These are phyloP conservation scores for Cyclotella baltica DNA, from an alignment of 108 stramenopile species.

Conservation along the genomic window DNA sequence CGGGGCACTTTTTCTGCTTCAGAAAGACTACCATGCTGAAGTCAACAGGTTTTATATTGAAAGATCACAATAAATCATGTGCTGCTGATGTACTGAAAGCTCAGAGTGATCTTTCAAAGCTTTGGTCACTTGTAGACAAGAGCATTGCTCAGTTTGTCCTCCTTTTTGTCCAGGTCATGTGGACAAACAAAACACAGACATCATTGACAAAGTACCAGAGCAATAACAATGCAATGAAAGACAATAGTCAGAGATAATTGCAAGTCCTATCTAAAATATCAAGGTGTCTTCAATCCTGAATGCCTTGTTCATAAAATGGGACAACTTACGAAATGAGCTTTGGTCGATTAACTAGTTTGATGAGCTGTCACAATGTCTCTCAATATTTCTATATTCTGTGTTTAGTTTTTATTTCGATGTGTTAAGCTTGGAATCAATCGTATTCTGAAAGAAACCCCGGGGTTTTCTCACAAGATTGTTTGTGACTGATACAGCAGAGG, in stretches of 20 bases:
- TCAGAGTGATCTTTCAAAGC: slow-evolving; percentile 65
- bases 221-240: slow-evolving; percentile 89
- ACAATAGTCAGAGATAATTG: slow-evolving; percentile 73
- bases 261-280: slow-evolving; percentile 80
- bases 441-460: too few relatives aligned
- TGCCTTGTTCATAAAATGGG: too few relatives aligned
- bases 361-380: too few relatives aligned
- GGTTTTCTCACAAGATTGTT: too few relatives aligned
- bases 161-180: slow-evolving; percentile 88
- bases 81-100: slow-evolving; percentile 68
- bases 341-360: too few relatives aligned
- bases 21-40: slow-evolving; percentile 74
- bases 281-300: slow-evolving; percentile 90
- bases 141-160: slow-evolving; percentile 90
- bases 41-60: slow-evolving; percentile 84
- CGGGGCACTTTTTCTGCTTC: too few relatives aligned
- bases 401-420: too few relatives aligned
- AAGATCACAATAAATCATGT: slow-evolving; percentile 76
- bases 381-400: too few relatives aligned
- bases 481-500: too few relatives aligned
- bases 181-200: slow-evolving; percentile 86
- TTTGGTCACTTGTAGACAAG: slow-evolving; percentile 83
- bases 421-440: too few relatives aligned
- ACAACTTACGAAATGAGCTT: too few relatives aligned
- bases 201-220: slow-evolving; percentile 80